Evolutionary conservation across 179 eudicot species (phyloP).

Genomic region (Sideroxylon spinosum): DNA sequence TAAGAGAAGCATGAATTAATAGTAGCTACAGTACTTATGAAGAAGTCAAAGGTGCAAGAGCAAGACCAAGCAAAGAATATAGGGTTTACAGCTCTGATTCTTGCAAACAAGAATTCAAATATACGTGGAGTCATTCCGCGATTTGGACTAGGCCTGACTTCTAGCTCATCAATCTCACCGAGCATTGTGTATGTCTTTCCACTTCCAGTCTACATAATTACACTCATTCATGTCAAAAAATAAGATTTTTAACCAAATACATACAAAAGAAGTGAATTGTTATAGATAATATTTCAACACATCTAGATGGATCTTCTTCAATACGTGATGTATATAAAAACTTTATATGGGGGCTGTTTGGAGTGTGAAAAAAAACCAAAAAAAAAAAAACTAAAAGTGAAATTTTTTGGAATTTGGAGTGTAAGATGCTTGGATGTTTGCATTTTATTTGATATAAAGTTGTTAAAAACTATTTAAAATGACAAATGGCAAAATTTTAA

Average conservation of each 20-base stretch:
- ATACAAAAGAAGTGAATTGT: neutral
- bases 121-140: slow-evolving; percentile 98
- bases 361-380: too few relatives aligned
- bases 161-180: slow-evolving; percentile 80
- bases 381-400: too few relatives aligned
- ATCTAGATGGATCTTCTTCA: neutral
- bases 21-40: neutral
- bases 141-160: slow-evolving; percentile 69
- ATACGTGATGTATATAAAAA: neutral
- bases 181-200: slow-evolving; percentile 98
- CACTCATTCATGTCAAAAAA: neutral
- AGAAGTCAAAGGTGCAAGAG: slow-evolving; percentile 5
- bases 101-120: slow-evolving; percentile 94
- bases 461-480: too few relatives aligned
- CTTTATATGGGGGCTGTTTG: too few relatives aligned
- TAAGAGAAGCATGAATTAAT: slow-evolving; percentile 4
- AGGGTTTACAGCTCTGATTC: slow-evolving; percentile 83
- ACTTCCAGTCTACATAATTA: slow-evolving; percentile 78
- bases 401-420: too few relatives aligned
- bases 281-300: neutral
- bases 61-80: slow-evolving; percentile 12
- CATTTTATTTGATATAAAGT: too few relatives aligned
- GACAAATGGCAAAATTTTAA: too few relatives aligned
- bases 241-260: neutral
- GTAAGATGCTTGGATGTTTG: too few relatives aligned